Conservation (phyloP, 2,329 filamentous ascomycete species). For the Aspergillus melleus region DNA sequence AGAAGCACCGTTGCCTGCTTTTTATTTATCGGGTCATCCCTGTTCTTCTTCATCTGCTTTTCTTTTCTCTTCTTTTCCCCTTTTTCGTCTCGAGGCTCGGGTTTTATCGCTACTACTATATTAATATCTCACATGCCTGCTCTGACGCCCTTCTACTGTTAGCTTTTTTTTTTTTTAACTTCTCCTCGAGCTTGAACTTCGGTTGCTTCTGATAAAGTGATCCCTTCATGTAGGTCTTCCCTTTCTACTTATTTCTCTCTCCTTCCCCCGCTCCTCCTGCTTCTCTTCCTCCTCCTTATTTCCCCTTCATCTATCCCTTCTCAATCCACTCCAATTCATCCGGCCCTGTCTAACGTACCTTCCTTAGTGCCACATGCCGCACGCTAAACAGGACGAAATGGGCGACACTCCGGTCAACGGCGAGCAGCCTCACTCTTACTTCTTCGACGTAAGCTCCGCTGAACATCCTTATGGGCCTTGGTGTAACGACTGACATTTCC, state of each 20-base stretch:
- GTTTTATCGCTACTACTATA: background rate
- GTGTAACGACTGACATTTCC: slow-evolving; percentile 18
- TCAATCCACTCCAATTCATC: background rate
- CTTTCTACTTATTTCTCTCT: background rate
- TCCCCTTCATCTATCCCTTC: background rate
- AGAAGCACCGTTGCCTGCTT: too few species aligned
- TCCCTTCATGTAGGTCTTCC: background rate
- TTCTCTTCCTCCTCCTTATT: background rate
- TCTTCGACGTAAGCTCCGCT: slow-evolving; percentile 38
- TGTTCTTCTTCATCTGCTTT: slow-evolving; percentile 2
- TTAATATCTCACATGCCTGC: background rate
- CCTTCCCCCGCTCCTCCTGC: background rate
- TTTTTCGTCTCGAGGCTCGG: background rate
- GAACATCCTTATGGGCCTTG: background rate
- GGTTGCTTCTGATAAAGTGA: background rate
- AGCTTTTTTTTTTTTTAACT: background rate
- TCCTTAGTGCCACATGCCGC: slow-evolving; percentile 43
- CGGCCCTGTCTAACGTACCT: background rate
- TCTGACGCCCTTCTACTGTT: background rate
- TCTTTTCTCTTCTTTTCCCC: background rate
- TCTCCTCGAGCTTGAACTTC: background rate
- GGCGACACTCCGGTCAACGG: slow-evolving; percentile 52
- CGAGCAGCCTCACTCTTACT: slow-evolving; percentile 51
- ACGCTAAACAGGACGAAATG: slow-evolving; percentile 50
- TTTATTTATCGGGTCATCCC: background rate